phyloP scores from a whole-genome alignment of 1,284 basidiomycete genomes.

The Boletellus deceptivus region DNA sequence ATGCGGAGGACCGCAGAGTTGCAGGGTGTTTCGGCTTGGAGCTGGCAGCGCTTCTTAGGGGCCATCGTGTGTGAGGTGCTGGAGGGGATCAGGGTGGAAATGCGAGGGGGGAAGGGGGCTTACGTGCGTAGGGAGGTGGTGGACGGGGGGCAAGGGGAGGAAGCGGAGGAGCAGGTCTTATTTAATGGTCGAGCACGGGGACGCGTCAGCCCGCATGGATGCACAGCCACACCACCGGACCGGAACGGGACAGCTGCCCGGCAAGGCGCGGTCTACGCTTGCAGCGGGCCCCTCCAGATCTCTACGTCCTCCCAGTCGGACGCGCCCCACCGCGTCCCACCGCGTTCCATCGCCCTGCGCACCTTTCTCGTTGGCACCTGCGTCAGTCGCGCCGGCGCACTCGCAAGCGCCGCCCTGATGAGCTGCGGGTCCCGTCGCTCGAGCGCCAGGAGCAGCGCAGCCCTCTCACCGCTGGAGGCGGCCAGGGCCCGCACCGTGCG shows the following conservation, averaged over 20 bases:
- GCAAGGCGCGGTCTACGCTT: neutral
- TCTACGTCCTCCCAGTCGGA: conserved; percentile 77
- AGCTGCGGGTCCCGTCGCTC: conserved; percentile 75
- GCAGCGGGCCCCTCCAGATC: conserved; percentile 51
- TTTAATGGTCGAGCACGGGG: conserved; percentile 27
- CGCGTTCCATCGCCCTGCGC: conserved; percentile 58
- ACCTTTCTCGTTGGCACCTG: conserved; percentile 63
- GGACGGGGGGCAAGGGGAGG: too few species aligned
- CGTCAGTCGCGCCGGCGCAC: conserved; percentile 51
- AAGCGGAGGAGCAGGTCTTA: conserved; percentile 12
- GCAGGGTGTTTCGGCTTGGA: conserved; percentile 66
- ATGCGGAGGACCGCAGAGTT: conserved; percentile 76
- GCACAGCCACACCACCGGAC: conserved; percentile 24
- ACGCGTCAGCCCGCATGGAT: conserved; percentile 31
- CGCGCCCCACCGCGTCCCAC: conserved; percentile 56
- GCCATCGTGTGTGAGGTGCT: conserved; percentile 47
- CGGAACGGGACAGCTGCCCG: neutral
- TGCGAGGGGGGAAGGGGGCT: neutral
- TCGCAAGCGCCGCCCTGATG: conserved; percentile 55
- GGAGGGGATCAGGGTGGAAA: neutral
- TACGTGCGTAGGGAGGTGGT: too few species aligned
- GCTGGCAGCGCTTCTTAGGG: conserved; percentile 82
- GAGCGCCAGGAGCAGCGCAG: conserved; percentile 67
- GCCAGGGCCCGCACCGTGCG: conserved; percentile 60
- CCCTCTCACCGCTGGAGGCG: conserved; percentile 28